Percentiles rank a stretch among this genome's conserved stretches.
Conservation (phyloP, 768 basidiomycete species). For the Kwoniella europaea region DNA sequence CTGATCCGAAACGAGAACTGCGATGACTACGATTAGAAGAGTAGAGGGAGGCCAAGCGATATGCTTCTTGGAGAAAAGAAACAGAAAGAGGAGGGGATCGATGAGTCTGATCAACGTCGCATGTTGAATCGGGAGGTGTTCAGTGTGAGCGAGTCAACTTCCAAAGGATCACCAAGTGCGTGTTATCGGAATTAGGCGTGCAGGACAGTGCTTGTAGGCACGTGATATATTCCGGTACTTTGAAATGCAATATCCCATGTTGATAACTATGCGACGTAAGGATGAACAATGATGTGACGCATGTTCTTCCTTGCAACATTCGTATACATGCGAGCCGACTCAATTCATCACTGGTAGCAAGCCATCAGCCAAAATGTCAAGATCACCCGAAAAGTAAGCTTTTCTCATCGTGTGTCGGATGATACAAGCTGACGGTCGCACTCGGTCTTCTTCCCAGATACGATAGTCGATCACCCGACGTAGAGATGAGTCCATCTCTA, state of each 20-base stretch:
- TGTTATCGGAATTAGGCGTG: slow-evolving; percentile 1
- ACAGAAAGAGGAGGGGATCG: background rate
- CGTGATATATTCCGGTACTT: background rate
- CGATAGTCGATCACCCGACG: slow-evolving; percentile 13
- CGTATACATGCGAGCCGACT: background rate
- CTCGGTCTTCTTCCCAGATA: background rate
- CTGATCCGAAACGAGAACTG: slow-evolving; percentile 14
- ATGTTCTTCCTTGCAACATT: background rate
- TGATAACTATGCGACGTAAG: background rate
- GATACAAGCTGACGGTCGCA: background rate
- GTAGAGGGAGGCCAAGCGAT: slow-evolving; percentile 3
- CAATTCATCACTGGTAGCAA: background rate
- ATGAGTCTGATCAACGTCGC: background rate
- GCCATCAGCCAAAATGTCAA: slow-evolving; percentile 17
- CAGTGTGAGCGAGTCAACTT: background rate
- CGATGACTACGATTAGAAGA: slow-evolving; percentile 1
- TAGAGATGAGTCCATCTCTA: slow-evolving; percentile 17
- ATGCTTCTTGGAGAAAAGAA: slow-evolving; percentile 6
- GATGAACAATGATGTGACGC: background rate
- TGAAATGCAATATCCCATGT: background rate
- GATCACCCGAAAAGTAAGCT: slow-evolving; percentile 24
- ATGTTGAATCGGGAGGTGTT: background rate
- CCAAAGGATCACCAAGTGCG: background rate
- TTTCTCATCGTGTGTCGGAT: background rate
- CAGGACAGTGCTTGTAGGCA: background rate